Conservation (phyloP, 805 yeast species). For the Suhomyces kilbournensis region DNA sequence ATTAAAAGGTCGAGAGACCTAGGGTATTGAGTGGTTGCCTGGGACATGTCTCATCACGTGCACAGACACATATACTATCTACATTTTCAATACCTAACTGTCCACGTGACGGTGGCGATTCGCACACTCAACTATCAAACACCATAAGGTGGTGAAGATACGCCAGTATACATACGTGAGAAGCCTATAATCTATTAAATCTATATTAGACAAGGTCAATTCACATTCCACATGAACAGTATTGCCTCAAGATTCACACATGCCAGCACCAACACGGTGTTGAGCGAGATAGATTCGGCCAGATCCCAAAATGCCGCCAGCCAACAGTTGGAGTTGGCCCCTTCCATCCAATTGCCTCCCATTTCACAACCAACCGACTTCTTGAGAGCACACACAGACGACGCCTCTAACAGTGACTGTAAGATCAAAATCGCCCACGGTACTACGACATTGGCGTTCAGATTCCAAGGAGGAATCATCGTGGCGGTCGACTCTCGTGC, state of each 20-base stretch:
- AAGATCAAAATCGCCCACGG: constrained; percentile 97
- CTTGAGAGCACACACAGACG: constrained; percentile 97
- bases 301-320: constrained; percentile 16
- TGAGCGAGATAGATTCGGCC: constrained; percentile 29
- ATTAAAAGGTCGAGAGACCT: too few relatives aligned
- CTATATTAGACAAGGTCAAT: neutral
- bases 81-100: neutral
- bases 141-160: neutral
- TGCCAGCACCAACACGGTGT: constrained; percentile 24
- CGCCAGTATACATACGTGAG: neutral
- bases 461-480: constrained; percentile 91
- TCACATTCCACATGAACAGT: constrained; percentile 29
- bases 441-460: constrained; percentile 95
- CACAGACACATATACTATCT: neutral
- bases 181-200: neutral
- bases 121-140: neutral
- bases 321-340: constrained; percentile 44
- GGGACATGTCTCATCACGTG: neutral
- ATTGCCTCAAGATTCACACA: constrained; percentile 38
- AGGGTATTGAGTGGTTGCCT: too few relatives aligned
- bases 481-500: constrained; percentile 99
- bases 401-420: constrained; percentile 87
- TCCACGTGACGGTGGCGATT: neutral
- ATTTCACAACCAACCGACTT: constrained; percentile 87
- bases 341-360: constrained; percentile 73